These are phyloP conservation scores for Talaromyces sp. DNA, from an alignment of 2,329 filamentous ascomycete species.

Conservation along the genomic window DNA sequence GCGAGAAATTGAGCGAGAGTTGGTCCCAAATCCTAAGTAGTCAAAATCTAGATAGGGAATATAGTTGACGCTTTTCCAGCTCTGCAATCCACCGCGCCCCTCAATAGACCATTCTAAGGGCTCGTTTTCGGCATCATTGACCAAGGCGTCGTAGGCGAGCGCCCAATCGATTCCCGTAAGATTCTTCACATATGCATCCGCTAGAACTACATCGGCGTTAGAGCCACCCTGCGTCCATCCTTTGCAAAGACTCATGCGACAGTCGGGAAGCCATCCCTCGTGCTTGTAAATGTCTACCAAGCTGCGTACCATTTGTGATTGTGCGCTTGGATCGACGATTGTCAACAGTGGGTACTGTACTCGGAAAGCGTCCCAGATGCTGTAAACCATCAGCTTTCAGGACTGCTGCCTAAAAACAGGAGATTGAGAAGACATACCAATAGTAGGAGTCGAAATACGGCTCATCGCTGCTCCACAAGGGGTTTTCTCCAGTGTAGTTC, in stretches of 20 bases:
- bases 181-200: conserved; percentile 66
- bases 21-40: conserved; percentile 60
- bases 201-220: conserved; percentile 66
- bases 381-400: conserved; percentile 16
- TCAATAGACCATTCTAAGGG: conserved; percentile 66
- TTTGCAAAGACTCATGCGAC: conserved; percentile 68
- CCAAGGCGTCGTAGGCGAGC: conserved; percentile 63
- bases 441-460: conserved; percentile 74
- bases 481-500: conserved; percentile 70
- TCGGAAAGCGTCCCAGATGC: conserved; percentile 66
- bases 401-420: neutral
- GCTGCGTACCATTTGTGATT: conserved; percentile 63
- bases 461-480: conserved; percentile 60
- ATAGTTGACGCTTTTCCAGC: conserved; percentile 67
- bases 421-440: conserved; percentile 45
- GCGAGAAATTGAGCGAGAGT: conserved; percentile 66
- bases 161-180: conserved; percentile 63
- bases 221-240: conserved; percentile 69
- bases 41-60: conserved; percentile 70
- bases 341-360: conserved; percentile 67
- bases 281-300: conserved; percentile 68
- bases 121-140: conserved; percentile 67
- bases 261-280: conserved; percentile 68
- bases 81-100: conserved; percentile 65
- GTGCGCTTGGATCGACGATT: conserved; percentile 59